A percentile compares a stretch with the other conserved stretches of the same genome.
These are phyloP conservation scores for Penicillium sp. DNA, from an alignment of 2,329 filamentous ascomycete genomes.

Conservation along the genomic window DNA sequence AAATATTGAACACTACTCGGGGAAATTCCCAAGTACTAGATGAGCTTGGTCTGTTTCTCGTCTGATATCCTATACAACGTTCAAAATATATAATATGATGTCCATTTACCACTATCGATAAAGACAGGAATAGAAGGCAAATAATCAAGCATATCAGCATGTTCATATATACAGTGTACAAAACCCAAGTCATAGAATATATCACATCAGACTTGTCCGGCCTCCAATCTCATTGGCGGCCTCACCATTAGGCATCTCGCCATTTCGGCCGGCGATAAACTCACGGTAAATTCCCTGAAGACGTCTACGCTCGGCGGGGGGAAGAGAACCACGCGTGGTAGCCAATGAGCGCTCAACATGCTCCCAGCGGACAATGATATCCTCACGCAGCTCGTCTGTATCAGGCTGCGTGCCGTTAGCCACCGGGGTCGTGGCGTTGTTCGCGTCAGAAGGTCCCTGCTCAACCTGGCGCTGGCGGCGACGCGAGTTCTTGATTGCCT, in stretches of 20 bases:
- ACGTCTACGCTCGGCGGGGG: conserved; percentile 68
- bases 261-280: conserved; percentile 88
- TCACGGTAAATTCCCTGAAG: conserved; percentile 82
- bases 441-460: conserved; percentile 27
- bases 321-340: conserved; percentile 78
- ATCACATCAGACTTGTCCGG: conserved; percentile 85
- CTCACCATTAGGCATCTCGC: conserved; percentile 92
- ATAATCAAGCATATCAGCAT: background rate
- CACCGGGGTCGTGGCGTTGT: conserved; percentile 13
- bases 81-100: background rate
- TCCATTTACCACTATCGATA: conserved; percentile 5
- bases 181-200: background rate
- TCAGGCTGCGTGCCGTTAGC: conserved; percentile 23
- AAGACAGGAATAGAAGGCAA: conserved; percentile 4
- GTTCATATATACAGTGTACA: conserved; percentile 23
- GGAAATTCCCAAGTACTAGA: no score
- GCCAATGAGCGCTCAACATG: conserved; percentile 76
- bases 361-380: conserved; percentile 79
- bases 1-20: no score
- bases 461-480: conserved; percentile 59
- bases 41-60: background rate
- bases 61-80: no score
- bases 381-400: conserved; percentile 47
- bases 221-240: conserved; percentile 89
- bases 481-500: conserved; percentile 70